Conservation (phyloP, 2,329 filamentous ascomycete species). For the Zymoseptoria tritici region DNA sequence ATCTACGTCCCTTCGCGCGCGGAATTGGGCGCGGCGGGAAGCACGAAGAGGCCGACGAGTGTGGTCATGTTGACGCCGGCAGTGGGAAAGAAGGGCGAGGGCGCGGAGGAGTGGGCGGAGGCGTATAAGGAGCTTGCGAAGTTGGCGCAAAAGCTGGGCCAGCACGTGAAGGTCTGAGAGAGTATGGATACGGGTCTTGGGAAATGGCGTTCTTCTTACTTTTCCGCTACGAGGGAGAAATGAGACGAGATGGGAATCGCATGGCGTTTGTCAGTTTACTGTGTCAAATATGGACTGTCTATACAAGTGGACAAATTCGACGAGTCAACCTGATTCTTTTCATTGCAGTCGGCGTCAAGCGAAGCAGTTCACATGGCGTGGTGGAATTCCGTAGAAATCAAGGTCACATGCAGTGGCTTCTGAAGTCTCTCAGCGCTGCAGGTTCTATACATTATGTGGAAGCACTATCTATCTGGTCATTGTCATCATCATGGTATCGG, state of each 20-base stretch:
- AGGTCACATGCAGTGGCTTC: neutral
- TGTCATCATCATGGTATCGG: constrained; percentile 6
- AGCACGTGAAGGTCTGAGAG: constrained; percentile 46
- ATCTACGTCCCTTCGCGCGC: constrained; percentile 89
- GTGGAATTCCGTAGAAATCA: neutral
- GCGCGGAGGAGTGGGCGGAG: constrained; percentile 51
- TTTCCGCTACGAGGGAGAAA: neutral
- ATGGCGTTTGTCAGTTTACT: neutral
- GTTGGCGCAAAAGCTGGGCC: constrained; percentile 51
- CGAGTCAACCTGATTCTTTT: neutral
- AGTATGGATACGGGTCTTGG: neutral
- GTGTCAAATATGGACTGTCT: neutral
- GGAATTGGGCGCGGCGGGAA: constrained; percentile 86
- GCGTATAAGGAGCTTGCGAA: constrained; percentile 53
- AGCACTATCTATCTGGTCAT: neutral
- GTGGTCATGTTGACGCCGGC: constrained; percentile 74
- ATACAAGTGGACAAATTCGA: neutral
- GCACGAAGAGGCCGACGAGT: constrained; percentile 92
- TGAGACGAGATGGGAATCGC: neutral
- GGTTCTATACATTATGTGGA: neutral
- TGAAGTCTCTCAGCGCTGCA: neutral
- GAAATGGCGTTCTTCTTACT: neutral
- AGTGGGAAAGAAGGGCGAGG: constrained; percentile 41
- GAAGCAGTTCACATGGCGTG: neutral
- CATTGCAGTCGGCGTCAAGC: neutral